A percentile compares a stretch with the other conserved stretches of the same genome.
Evolutionary conservation across 2,329 filamentous ascomycete genomes (phyloP).

Genomic region (Proliferodiscus dingleyae): DNA sequence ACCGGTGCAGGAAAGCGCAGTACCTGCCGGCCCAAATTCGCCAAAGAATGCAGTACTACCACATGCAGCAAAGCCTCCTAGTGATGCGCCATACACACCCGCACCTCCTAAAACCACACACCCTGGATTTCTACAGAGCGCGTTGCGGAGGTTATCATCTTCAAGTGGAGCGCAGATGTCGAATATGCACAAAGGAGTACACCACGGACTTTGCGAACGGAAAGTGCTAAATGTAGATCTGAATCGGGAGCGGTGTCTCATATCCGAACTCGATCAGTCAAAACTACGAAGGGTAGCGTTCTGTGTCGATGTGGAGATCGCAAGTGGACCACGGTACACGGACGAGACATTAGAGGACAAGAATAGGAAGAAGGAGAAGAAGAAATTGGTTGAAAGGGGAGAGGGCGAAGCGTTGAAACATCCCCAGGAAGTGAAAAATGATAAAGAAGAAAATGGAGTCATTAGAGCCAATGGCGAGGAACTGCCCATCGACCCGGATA

Average conservation of each 20-base stretch:
- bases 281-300: constrained; percentile 89
- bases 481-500: constrained; percentile 37
- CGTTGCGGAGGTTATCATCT: constrained; percentile 77
- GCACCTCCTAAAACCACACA: constrained; percentile 65
- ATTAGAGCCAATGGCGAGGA: constrained; percentile 40
- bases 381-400: constrained; percentile 60
- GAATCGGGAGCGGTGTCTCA: constrained; percentile 70
- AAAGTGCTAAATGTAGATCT: constrained; percentile 80
- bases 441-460: constrained; percentile 45
- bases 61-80: constrained; percentile 50
- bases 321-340: constrained; percentile 73
- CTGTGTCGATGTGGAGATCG: constrained; percentile 95
- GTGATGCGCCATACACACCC: constrained; percentile 64
- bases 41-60: constrained; percentile 57
- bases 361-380: constrained; percentile 49
- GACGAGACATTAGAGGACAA: constrained; percentile 50
- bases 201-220: constrained; percentile 72
- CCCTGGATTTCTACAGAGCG: constrained; percentile 71
- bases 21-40: constrained; percentile 32
- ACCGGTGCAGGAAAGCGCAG: constrained; percentile 30
- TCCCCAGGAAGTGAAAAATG: constrained; percentile 54
- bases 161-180: constrained; percentile 42
- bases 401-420: constrained; percentile 73
- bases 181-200: constrained; percentile 40
- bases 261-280: constrained; percentile 72